Percentiles rank a stretch among this genome's conserved stretches.
phyloP scores from a whole-genome alignment of 768 basidiomycete species.

The Suillus occidentalis region DNA sequence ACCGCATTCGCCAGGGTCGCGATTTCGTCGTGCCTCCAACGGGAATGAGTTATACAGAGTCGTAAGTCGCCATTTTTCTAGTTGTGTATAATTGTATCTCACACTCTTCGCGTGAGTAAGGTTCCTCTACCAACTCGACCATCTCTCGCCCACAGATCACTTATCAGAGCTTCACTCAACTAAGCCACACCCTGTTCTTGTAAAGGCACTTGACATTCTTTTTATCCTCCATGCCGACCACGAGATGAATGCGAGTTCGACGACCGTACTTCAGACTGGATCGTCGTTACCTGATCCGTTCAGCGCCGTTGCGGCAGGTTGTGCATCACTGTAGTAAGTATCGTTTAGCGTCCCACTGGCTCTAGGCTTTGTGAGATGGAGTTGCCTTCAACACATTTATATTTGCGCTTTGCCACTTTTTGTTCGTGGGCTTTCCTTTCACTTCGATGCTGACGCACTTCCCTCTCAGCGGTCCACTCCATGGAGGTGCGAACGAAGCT shows the following conservation, averaged over 20 bases:
- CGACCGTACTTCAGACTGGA: slow-evolving; percentile 85
- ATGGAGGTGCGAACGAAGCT: slow-evolving; percentile 88
- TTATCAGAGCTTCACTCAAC: slow-evolving; percentile 45
- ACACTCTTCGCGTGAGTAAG: slow-evolving; percentile 32
- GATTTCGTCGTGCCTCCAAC: slow-evolving; percentile 84
- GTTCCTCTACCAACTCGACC: slow-evolving; percentile 91
- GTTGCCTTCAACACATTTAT: not conserved
- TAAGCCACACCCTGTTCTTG: slow-evolving; percentile 79
- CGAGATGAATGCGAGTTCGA: slow-evolving; percentile 84
- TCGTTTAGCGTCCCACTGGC: not conserved
- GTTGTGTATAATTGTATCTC: not conserved
- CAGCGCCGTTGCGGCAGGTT: slow-evolving; percentile 84
- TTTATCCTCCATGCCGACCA: slow-evolving; percentile 91
- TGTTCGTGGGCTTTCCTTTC: not conserved
- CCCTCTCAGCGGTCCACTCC: slow-evolving; percentile 28
- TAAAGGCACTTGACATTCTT: slow-evolving; percentile 83
- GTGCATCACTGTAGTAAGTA: slow-evolving; percentile 85
- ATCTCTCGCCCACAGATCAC: slow-evolving; percentile 45
- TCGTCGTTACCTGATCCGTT: slow-evolving; percentile 91
- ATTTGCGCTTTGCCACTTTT: slow-evolving; percentile 33
- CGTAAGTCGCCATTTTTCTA: slow-evolving; percentile 40
- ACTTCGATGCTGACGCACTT: not conserved
- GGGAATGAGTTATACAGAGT: slow-evolving; percentile 80
- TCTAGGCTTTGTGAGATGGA: not conserved
- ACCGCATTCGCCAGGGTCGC: slow-evolving; percentile 87